phyloP scores from a whole-genome alignment of 345 rosid genomes.

The Triadica sebifera region DNA sequence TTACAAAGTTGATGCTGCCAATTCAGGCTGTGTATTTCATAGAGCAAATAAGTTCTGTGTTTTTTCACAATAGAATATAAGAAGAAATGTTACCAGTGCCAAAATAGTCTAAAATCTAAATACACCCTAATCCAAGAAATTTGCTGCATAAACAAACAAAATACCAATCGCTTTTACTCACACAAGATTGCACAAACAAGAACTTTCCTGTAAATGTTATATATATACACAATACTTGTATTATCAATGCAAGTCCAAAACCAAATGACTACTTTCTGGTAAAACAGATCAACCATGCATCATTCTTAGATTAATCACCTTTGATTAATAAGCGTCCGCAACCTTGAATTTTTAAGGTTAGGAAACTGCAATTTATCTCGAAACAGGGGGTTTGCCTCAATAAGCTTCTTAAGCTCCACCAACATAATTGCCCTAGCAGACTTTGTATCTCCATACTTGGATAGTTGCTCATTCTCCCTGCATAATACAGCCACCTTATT shows the following conservation, averaged over 20 bases:
- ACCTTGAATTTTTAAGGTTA: constrained; percentile 79
- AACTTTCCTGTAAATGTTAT: background rate
- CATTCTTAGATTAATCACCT: constrained; percentile 43
- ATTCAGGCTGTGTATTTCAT: constrained; percentile 76
- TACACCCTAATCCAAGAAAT: background rate
- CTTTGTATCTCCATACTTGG: constrained; percentile 97
- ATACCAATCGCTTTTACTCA: background rate
- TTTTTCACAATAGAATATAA: background rate
- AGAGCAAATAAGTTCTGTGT: constrained; percentile 18
- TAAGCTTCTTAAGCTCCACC: constrained; percentile 96
- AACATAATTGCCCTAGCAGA: constrained; percentile 96
- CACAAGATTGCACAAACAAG: background rate
- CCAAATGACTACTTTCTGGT: background rate
- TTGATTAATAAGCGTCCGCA: constrained; percentile 92
- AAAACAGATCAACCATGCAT: background rate
- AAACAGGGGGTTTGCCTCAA: constrained; percentile 95
- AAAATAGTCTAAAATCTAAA: constrained; percentile 10
- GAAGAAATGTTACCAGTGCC: background rate
- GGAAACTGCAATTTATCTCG: constrained; percentile 98
- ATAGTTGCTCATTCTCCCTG: constrained; percentile 97
- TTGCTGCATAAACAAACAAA: background rate
- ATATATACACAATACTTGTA: background rate
- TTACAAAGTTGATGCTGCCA: constrained; percentile 99
- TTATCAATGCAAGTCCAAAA: background rate
- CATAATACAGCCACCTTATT: constrained; percentile 16